phyloP scores from a whole-genome alignment of 768 basidiomycete genomes.

The Phanerochaete sordida region DNA sequence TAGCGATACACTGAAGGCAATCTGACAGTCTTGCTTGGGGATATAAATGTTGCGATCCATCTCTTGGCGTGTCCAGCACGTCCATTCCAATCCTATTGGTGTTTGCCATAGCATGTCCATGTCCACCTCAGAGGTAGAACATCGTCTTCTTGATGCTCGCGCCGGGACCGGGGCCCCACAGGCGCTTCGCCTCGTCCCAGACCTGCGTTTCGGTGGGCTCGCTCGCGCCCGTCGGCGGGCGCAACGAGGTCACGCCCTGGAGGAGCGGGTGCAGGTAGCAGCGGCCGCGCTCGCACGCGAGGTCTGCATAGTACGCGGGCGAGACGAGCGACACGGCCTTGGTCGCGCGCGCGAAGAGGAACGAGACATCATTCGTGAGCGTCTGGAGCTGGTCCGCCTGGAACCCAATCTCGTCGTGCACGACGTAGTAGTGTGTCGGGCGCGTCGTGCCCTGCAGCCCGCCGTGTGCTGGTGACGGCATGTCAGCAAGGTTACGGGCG shows the following conservation, averaged over 20 bases:
- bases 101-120: too few relatives aligned
- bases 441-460: conserved; percentile 45
- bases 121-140: conserved; percentile 59
- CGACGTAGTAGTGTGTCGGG: conserved; percentile 54
- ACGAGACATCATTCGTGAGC: conserved; percentile 53
- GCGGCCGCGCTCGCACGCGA: conserved; percentile 51
- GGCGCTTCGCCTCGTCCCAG: conserved; percentile 44
- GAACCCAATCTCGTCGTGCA: conserved; percentile 52
- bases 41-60: not conserved
- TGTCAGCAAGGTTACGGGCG: not conserved
- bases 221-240: conserved; percentile 20
- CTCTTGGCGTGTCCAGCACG: not conserved
- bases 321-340: conserved; percentile 45
- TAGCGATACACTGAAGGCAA: not conserved
- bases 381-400: conserved; percentile 46
- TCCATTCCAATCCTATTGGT: not conserved
- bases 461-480: conserved; percentile 31
- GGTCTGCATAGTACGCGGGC: conserved; percentile 44
- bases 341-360: conserved; percentile 59
- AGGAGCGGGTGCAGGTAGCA: conserved; percentile 50
- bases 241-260: conserved; percentile 31
- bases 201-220: conserved; percentile 43
- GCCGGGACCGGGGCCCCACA: conserved; percentile 61
- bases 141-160: conserved; percentile 59
- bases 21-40: not conserved